Base-by-base conservation (phyloP, 805 yeast genomes). In the Lipomyces starkeyi region DNA sequence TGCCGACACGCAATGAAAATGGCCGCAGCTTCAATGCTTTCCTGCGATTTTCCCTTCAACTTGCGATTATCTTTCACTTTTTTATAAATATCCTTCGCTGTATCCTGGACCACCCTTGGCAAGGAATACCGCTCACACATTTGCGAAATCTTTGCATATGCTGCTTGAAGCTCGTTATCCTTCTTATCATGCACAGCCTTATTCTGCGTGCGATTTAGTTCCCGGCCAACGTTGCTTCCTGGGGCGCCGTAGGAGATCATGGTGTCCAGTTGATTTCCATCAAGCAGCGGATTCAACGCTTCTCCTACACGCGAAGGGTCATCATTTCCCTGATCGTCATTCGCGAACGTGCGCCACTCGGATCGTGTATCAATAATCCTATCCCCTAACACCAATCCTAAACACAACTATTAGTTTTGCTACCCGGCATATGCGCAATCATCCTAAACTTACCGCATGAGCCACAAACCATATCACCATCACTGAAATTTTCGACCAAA, bases 301-400 rank as follows among this genome's bases (percentile, higher is more conserved):
- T 93, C 98, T 80, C 99, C 99, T 70, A 94, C 99, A 91, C 99
- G 98, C 73, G 95, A 89, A 3, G 99, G 99, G 78, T 94, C 99
- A 78, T 92, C 98, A 74, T 97, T 97, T 74, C 93, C 94, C 79
- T 94, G 98, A 78, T 94, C 99, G 78, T 94, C 99, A 77, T 95
- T 95, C 67, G 95, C 89, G 78, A 94, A 94, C 1, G 99, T 95
- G 82, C 98, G 90, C 99, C 99, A 94, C 82, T 94, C 99, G 0
- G 97, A 91, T 73, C 98, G 84, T 3, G 97, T 93, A 76, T 94
- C 99, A 34, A 94, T 97, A 62, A 94, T 88, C 72, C 93, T 84
- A 77, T 93, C 97, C 73, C 97, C 91, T 29, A 95, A 84, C 1
- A 94, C 98, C 67, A 95, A 82, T 2, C 66, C 64, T 61, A 53